Evolutionary conservation across 345 rosid genomes (phyloP).

Genomic region (Eucalyptus decipiens): DNA sequence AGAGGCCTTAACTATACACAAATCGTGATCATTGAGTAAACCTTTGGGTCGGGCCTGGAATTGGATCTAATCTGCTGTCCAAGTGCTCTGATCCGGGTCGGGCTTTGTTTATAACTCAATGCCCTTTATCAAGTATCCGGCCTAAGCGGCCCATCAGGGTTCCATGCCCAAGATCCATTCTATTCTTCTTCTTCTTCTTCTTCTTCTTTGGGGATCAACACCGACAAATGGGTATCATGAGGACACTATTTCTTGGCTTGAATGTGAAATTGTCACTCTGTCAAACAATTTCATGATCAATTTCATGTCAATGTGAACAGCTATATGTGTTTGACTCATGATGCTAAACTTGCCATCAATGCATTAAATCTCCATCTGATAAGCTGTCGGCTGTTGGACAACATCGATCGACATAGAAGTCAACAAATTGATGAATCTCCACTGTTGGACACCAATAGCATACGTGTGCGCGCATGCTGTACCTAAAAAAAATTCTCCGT

Average conservation of each 20-base stretch:
- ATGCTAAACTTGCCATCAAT: not conserved
- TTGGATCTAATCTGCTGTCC: not conserved
- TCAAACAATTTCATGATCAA: not conserved
- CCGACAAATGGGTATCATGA: not conserved
- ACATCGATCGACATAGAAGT: not conserved
- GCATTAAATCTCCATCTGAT: not conserved
- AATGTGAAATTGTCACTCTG: not conserved
- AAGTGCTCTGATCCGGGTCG: not conserved
- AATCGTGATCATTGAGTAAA: not conserved
- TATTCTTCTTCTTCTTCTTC: too few relatives aligned
- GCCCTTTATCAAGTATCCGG: not conserved
- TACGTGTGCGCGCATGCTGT: not conserved
- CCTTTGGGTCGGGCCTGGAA: not conserved
- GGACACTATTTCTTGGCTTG: not conserved
- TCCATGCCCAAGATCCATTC: not conserved
- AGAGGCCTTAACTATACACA: not conserved
- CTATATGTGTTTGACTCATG: not conserved
- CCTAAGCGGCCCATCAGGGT: not conserved
- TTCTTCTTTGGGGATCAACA: not conserved
- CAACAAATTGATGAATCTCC: not conserved
- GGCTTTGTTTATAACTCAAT: not conserved
- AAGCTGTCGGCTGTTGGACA: not conserved
- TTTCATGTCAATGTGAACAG: not conserved
- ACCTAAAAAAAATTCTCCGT: not conserved
- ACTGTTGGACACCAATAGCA: not conserved